phyloP scores from a whole-genome alignment of 805 yeast species.

The Ogataea nitratoaversa region DNA sequence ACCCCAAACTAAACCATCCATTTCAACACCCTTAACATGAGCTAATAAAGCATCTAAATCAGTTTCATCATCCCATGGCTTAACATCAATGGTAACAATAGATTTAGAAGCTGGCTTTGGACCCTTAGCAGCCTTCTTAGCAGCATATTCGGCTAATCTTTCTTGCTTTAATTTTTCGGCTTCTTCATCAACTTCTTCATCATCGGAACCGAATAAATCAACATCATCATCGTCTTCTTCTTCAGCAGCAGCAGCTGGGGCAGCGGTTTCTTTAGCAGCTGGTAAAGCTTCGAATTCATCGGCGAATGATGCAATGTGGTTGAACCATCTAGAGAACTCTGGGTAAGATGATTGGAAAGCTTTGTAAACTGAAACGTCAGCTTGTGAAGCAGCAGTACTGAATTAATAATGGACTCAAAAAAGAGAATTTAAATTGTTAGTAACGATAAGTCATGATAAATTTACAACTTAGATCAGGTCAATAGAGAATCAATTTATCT shows the following conservation, averaged over 20 bases:
- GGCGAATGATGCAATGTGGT: constrained; percentile 93
- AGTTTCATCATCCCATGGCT: constrained; percentile 99
- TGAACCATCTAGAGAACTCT: constrained; percentile 96
- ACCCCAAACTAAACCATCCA: constrained; percentile 98
- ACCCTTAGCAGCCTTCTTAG: constrained; percentile 95
- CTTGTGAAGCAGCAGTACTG: constrained; percentile 88
- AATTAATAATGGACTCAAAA: constrained; percentile 15
- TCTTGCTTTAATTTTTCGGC: constrained; percentile 97
- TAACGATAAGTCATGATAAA: no score
- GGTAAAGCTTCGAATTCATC: constrained; percentile 80
- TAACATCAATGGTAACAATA: constrained; percentile 91
- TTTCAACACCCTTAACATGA: constrained; percentile 77
- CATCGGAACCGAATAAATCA: constrained; percentile 91
- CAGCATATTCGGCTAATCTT: constrained; percentile 97
- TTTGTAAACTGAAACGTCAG: constrained; percentile 91
- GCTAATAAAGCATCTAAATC: constrained; percentile 84
- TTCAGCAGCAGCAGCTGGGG: constrained; percentile 56
- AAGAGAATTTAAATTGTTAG: no score
- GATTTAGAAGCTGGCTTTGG: constrained; percentile 99
- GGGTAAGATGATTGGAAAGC: constrained; percentile 92
- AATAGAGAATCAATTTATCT: no score
- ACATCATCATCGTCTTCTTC: constrained; percentile 90
- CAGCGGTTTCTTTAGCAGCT: constrained; percentile 59
- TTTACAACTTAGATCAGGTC: no score
- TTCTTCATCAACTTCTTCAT: constrained; percentile 92